Evolutionary conservation across 495 filamentous ascomycete species (phyloP), one percentile per base, ranked within the genome.

Genomic region (Podospora bellae-mahoneyi): DNA sequence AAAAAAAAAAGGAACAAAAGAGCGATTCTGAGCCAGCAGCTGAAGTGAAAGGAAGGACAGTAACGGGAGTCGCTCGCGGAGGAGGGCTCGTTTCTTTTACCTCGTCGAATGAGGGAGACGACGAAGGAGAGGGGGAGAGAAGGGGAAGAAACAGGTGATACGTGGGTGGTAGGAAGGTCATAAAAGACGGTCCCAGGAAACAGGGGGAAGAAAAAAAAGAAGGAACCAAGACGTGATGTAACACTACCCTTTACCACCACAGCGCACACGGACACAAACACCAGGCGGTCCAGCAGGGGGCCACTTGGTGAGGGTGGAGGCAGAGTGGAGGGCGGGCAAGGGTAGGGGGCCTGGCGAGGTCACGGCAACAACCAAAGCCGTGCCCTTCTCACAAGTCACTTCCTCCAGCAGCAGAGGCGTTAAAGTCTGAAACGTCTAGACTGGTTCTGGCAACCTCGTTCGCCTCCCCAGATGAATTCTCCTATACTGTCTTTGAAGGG

Each of bases 21-120:
- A 84, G 78, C 73, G 81, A 79, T 63, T 84, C 84, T 86, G 84
- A 86, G 78, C 84, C 84, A 86, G 84, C 84, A 86, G 84, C 76
- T 79, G 73, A 78, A 78, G 74, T 68, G 76, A 72, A 69, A 71
- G 60, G 77, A 83, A 76, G 78, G 80, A 74, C 75, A 74, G 77
- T 74, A 77, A 75, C 73, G 78, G 79, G 81, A 69, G 64, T 58
- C 69, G 63, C 70, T 75, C 75, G 74, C 69, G 70, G 73, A 79
- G 70, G 71, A 72, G 74, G 69, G 64, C 69, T 73, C 67, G 64
- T 66, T 68, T 70, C 62, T 71, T 74, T 72, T 72, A 71, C 74
- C 72, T 75, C 75, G 73, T 71, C 73, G 72, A 72, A 66, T 73
- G 65, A 69, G 68, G 66, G 67, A 70, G 32, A 66, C 32, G 30